Percentiles rank a stretch among this genome's conserved stretches.
These are phyloP conservation scores for Ophiostoma populinum DNA, from an alignment of 2,329 filamentous ascomycete genomes.

Conservation along the genomic window DNA sequence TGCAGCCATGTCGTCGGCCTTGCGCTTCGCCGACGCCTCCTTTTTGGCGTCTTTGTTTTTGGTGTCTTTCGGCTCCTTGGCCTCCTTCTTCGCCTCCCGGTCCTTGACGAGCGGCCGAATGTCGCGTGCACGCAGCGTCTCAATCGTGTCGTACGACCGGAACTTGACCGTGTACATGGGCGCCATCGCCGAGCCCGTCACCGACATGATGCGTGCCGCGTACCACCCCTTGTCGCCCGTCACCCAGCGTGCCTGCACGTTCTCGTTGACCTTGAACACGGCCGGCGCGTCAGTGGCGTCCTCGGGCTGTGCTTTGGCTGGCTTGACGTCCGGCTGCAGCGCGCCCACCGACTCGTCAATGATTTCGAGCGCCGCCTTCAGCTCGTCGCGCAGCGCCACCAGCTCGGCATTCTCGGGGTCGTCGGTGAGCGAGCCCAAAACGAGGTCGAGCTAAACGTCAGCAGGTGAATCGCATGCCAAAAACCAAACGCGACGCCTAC, in stretches of 20 bases:
- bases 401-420: constrained; percentile 70
- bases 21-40: constrained; percentile 40
- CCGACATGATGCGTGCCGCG: constrained; percentile 78
- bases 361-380: constrained; percentile 64
- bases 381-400: constrained; percentile 58
- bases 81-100: constrained; percentile 14
- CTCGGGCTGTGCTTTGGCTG: constrained; percentile 15
- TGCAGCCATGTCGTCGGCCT: constrained; percentile 53
- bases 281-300: constrained; percentile 21
- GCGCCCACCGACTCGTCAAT: constrained; percentile 69
- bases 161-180: constrained; percentile 93
- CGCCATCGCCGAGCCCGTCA: constrained; percentile 78
- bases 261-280: constrained; percentile 74
- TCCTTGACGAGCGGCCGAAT: constrained; percentile 74
- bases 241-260: constrained; percentile 76
- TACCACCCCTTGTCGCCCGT: constrained; percentile 84
- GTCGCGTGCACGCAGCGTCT: constrained; percentile 67
- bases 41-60: not conserved
- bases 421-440: constrained; percentile 57
- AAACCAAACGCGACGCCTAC: constrained; percentile 18
- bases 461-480: too few species aligned
- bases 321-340: constrained; percentile 47
- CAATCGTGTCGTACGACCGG: constrained; percentile 73
- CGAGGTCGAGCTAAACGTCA: constrained; percentile 50
- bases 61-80: not conserved